A percentile compares a stretch with the other conserved stretches of the same genome.
These are phyloP conservation scores for Saksenaea oblongispora DNA, from an alignment of 371 early-diverging fungal genomes.

Conservation along the genomic window DNA sequence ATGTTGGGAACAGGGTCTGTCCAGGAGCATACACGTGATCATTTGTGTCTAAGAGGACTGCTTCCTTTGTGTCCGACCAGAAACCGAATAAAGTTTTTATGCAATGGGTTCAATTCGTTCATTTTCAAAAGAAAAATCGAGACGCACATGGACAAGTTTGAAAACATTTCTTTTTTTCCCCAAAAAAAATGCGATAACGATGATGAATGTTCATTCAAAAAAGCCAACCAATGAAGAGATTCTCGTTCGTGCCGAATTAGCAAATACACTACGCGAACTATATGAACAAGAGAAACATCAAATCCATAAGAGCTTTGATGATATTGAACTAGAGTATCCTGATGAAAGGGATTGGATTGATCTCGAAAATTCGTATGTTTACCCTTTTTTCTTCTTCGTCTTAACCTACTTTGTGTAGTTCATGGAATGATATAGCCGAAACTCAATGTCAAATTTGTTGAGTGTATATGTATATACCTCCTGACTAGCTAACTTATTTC, in stretches of 20 bases:
- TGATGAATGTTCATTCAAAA: neutral
- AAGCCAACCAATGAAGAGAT: neutral
- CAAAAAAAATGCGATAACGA: neutral
- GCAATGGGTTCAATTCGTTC: neutral
- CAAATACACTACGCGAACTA: neutral
- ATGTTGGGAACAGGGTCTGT: no score
- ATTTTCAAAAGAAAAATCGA: neutral
- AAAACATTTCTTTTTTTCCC: neutral
- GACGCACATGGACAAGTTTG: neutral
- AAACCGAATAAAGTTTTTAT: no score
- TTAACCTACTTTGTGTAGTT: neutral
- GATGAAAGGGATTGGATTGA: neutral
- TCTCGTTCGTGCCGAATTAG: neutral
- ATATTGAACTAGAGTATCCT: conserved; percentile 8
- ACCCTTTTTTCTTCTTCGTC: neutral
- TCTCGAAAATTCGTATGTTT: conserved; percentile 1
- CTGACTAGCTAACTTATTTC: neutral
- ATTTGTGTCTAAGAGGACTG: no score
- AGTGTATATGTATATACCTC: neutral
- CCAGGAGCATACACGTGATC: no score
- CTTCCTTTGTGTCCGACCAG: no score
- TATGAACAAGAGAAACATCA: neutral
- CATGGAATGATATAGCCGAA: conserved; percentile 6
- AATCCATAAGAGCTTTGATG: neutral
- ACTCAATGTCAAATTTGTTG: conserved; percentile 1